phyloP scores from a whole-genome alignment of 331 rosid species.

The Saraca asoca region DNA sequence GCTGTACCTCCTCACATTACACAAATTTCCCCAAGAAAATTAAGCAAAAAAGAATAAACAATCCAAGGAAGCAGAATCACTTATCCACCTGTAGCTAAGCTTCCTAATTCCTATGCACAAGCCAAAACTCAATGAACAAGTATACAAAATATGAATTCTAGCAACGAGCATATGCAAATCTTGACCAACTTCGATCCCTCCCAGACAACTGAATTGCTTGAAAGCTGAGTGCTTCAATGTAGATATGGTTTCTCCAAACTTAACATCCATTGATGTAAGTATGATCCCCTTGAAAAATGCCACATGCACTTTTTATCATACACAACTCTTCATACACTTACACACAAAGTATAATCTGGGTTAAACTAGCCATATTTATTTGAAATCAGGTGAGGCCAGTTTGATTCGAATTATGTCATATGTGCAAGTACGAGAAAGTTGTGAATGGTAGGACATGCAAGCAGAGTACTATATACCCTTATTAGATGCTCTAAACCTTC shows the following conservation, averaged over 20 bases:
- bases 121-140: constrained; percentile 43
- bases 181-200: constrained; percentile 30
- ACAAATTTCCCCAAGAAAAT: constrained; percentile 25
- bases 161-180: constrained; percentile 24
- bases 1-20: constrained; percentile 8
- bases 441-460: too few species aligned
- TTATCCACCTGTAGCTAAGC: constrained; percentile 16
- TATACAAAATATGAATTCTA: constrained; percentile 34
- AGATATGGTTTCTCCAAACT: neutral
- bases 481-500: constrained; percentile 2
- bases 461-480: too few species aligned
- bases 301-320: neutral
- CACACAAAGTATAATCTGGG: too few species aligned
- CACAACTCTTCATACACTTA: too few species aligned
- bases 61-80: constrained; percentile 9
- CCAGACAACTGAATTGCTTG: constrained; percentile 25
- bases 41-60: constrained; percentile 10
- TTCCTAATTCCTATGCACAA: constrained; percentile 37
- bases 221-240: constrained; percentile 19
- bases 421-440: too few species aligned
- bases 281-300: neutral
- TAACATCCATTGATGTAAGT: constrained; percentile 21
- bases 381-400: too few species aligned
- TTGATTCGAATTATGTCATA: too few species aligned
- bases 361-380: too few species aligned